phyloP scores from a whole-genome alignment of 225 moss, liverwort and hornwort species.

The Lunularia cruciata region DNA sequence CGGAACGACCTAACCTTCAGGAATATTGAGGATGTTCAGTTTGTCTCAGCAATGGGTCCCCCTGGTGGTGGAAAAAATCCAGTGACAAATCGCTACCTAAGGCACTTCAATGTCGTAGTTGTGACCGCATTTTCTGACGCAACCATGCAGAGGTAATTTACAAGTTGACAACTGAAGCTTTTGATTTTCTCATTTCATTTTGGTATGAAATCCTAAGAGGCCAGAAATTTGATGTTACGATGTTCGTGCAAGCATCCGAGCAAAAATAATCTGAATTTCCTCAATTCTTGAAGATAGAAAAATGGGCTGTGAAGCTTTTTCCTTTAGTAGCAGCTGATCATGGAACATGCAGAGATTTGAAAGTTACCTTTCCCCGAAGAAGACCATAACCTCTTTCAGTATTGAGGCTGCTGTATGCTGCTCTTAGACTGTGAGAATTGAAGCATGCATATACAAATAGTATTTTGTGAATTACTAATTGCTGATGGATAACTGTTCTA shows the following conservation, averaged over 20 bases:
- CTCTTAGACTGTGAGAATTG: too few relatives aligned
- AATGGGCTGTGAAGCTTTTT: too few relatives aligned
- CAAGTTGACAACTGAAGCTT: too few relatives aligned
- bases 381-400: too few relatives aligned
- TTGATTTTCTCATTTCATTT: too few relatives aligned
- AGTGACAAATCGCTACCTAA: constrained; percentile 79
- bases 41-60: constrained; percentile 80
- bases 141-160: constrained; percentile 75
- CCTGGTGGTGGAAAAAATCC: constrained; percentile 79
- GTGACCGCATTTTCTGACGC: constrained; percentile 72
- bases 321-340: too few relatives aligned
- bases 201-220: neutral
- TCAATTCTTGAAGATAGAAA: too few relatives aligned
- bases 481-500: neutral
- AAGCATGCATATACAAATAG: too few relatives aligned
- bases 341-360: too few relatives aligned
- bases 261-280: too few relatives aligned
- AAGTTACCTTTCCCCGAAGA: too few relatives aligned
- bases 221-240: neutral
- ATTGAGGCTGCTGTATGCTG: too few relatives aligned
- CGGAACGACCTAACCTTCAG: constrained; percentile 66
- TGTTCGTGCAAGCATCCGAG: neutral
- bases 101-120: constrained; percentile 78
- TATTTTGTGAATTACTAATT: neutral
- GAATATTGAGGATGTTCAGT: constrained; percentile 74